Evolutionary conservation across 176 grass and related monocot species (phyloP).

Genomic region (Pontederia crassipes): DNA sequence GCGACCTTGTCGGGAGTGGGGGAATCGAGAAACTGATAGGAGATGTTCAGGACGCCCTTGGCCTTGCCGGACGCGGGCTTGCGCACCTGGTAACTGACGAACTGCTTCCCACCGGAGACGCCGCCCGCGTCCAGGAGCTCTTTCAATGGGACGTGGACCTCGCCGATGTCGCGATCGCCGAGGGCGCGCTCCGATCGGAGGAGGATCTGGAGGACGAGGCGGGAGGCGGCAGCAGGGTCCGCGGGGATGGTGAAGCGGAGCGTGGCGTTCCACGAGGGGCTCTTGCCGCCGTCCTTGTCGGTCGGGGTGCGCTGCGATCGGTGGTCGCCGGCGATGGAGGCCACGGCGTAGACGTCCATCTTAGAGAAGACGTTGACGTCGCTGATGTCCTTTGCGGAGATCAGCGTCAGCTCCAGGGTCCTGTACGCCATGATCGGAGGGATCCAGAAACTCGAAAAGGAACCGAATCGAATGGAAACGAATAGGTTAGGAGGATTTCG

Average conservation of each 20-base stretch:
- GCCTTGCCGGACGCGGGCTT: conserved; percentile 34
- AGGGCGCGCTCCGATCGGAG: conserved; percentile 30
- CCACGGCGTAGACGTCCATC: conserved; percentile 53
- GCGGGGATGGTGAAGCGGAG: conserved; percentile 32
- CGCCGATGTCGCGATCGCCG: conserved; percentile 46
- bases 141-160: conserved; percentile 43
- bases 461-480: background rate
- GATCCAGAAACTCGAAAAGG: too few species aligned
- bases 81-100: conserved; percentile 63
- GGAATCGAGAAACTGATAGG: conserved; percentile 39
- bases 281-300: conserved; percentile 34
- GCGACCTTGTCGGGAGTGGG: background rate
- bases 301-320: conserved; percentile 30
- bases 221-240: conserved; percentile 1
- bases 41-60: conserved; percentile 53
- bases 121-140: conserved; percentile 32
- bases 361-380: conserved; percentile 48
- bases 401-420: conserved; percentile 45
- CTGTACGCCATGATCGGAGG: conserved; percentile 28
- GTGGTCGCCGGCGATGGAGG: conserved; percentile 39
- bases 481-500: background rate
- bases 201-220: conserved; percentile 36
- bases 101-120: conserved; percentile 3
- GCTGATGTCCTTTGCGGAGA: conserved; percentile 72
- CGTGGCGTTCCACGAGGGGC: conserved; percentile 37